A percentile compares a stretch with the other conserved stretches of the same genome.
Evolutionary conservation across 345 rosid genomes (phyloP).

Genomic region (Ceriops zippeliana): DNA sequence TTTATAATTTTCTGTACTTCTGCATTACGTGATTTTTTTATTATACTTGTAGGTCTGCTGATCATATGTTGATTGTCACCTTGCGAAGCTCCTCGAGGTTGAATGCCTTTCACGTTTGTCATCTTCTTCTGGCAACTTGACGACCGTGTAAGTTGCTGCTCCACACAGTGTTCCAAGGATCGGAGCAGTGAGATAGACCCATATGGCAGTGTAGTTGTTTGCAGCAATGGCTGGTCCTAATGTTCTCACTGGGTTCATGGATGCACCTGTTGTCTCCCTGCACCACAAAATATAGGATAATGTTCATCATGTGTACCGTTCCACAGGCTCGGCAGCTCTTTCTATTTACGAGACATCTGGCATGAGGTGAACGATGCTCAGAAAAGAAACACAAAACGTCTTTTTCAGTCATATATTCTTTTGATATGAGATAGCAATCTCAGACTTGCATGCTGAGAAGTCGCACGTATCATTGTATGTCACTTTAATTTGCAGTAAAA

Average conservation of each 20-base stretch:
- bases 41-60: constrained; percentile 3
- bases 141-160: constrained; percentile 74
- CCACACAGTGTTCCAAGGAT: constrained; percentile 79
- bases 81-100: constrained; percentile 52
- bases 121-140: constrained; percentile 68
- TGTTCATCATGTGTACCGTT: background rate
- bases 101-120: constrained; percentile 29
- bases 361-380: too few species aligned
- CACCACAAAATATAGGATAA: background rate
- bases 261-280: constrained; percentile 75
- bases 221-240: constrained; percentile 83
- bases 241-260: constrained; percentile 90
- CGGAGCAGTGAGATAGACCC: constrained; percentile 84
- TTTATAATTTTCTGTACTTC: constrained; percentile 2
- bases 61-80: constrained; percentile 28
- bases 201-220: constrained; percentile 74
- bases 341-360: too few species aligned
- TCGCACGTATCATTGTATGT: too few species aligned
- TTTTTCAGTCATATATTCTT: too few species aligned
- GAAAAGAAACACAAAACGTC: too few species aligned
- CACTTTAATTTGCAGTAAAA: too few species aligned
- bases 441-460: too few species aligned
- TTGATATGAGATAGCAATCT: too few species aligned
- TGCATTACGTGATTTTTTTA: background rate
- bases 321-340: too few species aligned